phyloP scores from a whole-genome alignment of 2,329 filamentous ascomycete species.

The Xylariaceae sp. region DNA sequence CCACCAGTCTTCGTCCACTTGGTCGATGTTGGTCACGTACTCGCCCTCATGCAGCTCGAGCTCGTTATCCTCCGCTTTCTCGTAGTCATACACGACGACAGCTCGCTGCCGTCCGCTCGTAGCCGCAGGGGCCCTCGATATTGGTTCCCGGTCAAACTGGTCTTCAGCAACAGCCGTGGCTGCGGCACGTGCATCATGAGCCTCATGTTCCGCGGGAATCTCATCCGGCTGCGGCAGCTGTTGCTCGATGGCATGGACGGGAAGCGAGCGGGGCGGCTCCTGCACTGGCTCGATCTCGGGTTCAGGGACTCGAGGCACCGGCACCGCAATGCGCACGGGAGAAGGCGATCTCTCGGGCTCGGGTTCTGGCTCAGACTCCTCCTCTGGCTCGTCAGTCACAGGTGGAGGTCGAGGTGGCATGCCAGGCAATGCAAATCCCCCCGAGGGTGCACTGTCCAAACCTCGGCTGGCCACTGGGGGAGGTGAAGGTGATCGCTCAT shows the following conservation, averaged over 20 bases:
- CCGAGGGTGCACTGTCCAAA: conserved; percentile 47
- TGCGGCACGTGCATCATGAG: conserved; percentile 58
- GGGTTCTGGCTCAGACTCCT: conserved; percentile 43
- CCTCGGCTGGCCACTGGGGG: conserved; percentile 59
- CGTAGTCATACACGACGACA: conserved; percentile 88
- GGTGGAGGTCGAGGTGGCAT: conserved; percentile 60
- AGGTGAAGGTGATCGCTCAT: conserved; percentile 56
- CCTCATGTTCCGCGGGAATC: conserved; percentile 59
- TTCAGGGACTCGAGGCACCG: conserved; percentile 64
- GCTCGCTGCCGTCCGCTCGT: conserved; percentile 63
- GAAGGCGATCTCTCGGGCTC: conserved; percentile 56
- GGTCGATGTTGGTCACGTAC: conserved; percentile 85
- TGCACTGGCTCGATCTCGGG: conserved; percentile 48
- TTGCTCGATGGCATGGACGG: conserved; percentile 58
- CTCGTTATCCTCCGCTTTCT: conserved; percentile 96
- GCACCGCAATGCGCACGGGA: conserved; percentile 81
- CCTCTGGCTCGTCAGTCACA: conserved; percentile 52
- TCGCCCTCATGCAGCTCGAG: conserved; percentile 87
- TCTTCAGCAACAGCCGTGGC: conserved; percentile 52
- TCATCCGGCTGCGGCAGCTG: conserved; percentile 62
- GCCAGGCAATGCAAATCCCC: conserved; percentile 75
- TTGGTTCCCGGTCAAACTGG: conserved; percentile 38
- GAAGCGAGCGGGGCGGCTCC: conserved; percentile 56
- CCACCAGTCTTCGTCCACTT: conserved; percentile 99
- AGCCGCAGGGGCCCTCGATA: conserved; percentile 32